Evolutionary conservation across 192 early-diverging fungal species (phyloP), one percentile per base, ranked within the genome.

Genomic region (Entomortierella chlamydospora): DNA sequence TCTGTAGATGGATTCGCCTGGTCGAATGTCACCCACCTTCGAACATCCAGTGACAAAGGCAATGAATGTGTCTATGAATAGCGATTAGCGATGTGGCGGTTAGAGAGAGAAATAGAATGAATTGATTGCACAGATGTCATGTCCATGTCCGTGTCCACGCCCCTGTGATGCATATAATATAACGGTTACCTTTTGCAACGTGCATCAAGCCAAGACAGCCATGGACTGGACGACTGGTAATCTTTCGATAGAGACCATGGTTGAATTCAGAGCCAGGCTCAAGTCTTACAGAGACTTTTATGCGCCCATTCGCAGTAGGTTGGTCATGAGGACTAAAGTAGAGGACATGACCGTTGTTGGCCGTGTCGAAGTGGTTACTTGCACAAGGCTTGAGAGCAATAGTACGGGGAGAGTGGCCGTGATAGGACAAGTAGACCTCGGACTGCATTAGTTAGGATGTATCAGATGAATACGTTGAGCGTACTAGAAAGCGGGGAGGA

Each of bases 21-120:
- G 82, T 5, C 86, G 81, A 64, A 93, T 68, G 49, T 89, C 78
- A 34, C 92, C 91, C 39, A 93, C 68, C 25, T 81, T 85, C 39
- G 83, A 62, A 69, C 91, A 92, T 45, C 88, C 88, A 28, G 91
- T 92, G 25, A 92, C 84, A 22, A 93, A 82, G 2, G 88, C 89
- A 59, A 93, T 64, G 68, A 92, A 93, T 18, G 87, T 90, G 63
- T 94, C 93, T 87, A 68, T n/a, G 23, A n/a, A n/a, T n/a, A n/a
- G n/a, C n/a, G n/a, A n/a, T n/a, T n/a, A n/a, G n/a, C n/a, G n/a
- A n/a, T n/a, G n/a, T n/a, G n/a, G n/a, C n/a, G n/a, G n/a, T n/a
- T n/a, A n/a, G n/a, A n/a, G n/a, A n/a, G n/a, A n/a, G n/a, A n/a
- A n/a, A n/a, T n/a, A n/a, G n/a, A n/a, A n/a, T n/a, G n/a, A 22